Evolutionary conservation across 129 eudicot species (phyloP).

Genomic region (Saussurea involucrata): DNA sequence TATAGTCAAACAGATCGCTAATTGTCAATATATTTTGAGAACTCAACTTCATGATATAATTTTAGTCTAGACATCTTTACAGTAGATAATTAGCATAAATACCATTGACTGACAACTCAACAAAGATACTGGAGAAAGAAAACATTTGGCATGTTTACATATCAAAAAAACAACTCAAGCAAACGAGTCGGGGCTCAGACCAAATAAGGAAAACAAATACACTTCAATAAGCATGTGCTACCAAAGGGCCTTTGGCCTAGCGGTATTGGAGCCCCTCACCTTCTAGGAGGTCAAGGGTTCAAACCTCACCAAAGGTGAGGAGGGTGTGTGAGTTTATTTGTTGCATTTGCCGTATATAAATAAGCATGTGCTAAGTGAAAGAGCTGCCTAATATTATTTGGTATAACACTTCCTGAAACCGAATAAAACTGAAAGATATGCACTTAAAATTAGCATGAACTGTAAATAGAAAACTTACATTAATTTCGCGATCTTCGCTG

Average conservation of each 20-base stretch:
- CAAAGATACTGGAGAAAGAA: neutral
- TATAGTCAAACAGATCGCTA: neutral
- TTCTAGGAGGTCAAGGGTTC: too few species aligned
- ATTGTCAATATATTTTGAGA: neutral
- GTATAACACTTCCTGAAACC: constrained; percentile 4
- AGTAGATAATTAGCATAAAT: neutral
- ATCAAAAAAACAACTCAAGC: neutral
- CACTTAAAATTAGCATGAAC: neutral
- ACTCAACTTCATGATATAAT: neutral
- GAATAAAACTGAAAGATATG: neutral
- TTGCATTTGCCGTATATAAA: too few species aligned
- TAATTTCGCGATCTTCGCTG: constrained; percentile 93
- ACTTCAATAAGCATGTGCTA: neutral
- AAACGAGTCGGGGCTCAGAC: neutral
- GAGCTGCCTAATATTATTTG: neutral
- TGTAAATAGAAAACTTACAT: constrained; percentile 38
- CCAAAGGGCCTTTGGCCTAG: too few species aligned
- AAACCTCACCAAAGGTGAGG: too few species aligned
- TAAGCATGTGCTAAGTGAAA: neutral
- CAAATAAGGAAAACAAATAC: neutral
- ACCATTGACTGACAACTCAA: neutral
- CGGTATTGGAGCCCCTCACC: too few species aligned
- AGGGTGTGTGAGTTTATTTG: too few species aligned
- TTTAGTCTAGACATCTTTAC: neutral
- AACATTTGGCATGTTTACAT: neutral